These are phyloP conservation scores for Alternaria longipes DNA, from an alignment of 2,329 filamentous ascomycete genomes.

Conservation along the genomic window DNA sequence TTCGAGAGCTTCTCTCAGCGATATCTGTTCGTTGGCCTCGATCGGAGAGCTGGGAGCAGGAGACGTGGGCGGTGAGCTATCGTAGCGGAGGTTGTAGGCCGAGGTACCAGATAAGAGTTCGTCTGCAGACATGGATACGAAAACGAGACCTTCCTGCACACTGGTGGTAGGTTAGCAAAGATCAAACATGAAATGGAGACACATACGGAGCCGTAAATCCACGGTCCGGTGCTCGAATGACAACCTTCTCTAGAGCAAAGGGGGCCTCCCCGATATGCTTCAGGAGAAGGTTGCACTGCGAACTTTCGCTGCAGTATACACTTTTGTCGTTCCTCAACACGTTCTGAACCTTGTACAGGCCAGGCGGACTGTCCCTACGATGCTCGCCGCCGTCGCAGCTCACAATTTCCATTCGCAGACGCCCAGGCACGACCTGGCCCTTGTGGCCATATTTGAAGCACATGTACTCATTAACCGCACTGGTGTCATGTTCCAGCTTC, in stretches of 20 bases:
- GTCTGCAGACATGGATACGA: slow-evolving; percentile 85
- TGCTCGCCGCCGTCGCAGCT: slow-evolving; percentile 85
- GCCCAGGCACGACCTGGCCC: slow-evolving; percentile 85
- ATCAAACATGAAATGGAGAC: slow-evolving; percentile 14
- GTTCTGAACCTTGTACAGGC: slow-evolving; percentile 68
- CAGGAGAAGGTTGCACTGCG: slow-evolving; percentile 85
- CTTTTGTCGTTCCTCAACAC: slow-evolving; percentile 82
- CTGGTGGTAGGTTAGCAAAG: slow-evolving; percentile 59
- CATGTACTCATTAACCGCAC: slow-evolving; percentile 33
- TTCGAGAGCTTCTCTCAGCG: slow-evolving; percentile 47
- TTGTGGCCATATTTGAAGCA: slow-evolving; percentile 82
- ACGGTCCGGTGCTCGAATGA: slow-evolving; percentile 83
- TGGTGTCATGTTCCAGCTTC: slow-evolving; percentile 52
- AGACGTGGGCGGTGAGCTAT: slow-evolving; percentile 35
- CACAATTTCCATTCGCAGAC: slow-evolving; percentile 84
- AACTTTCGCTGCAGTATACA: slow-evolving; percentile 91
- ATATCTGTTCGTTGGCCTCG: slow-evolving; percentile 41
- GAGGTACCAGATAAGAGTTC: slow-evolving; percentile 77
- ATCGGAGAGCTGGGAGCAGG: slow-evolving; percentile 36
- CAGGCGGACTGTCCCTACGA: slow-evolving; percentile 65
- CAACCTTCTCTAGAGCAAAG: slow-evolving; percentile 84
- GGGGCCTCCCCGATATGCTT: slow-evolving; percentile 81
- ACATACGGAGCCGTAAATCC: slow-evolving; percentile 89
- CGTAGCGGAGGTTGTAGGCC: slow-evolving; percentile 75
- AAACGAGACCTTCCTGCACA: slow-evolving; percentile 90